A percentile compares a stretch with the other conserved stretches of the same genome.
These are phyloP conservation scores for Suillus hirtellus DNA, from an alignment of 768 basidiomycete species.

Conservation along the genomic window DNA sequence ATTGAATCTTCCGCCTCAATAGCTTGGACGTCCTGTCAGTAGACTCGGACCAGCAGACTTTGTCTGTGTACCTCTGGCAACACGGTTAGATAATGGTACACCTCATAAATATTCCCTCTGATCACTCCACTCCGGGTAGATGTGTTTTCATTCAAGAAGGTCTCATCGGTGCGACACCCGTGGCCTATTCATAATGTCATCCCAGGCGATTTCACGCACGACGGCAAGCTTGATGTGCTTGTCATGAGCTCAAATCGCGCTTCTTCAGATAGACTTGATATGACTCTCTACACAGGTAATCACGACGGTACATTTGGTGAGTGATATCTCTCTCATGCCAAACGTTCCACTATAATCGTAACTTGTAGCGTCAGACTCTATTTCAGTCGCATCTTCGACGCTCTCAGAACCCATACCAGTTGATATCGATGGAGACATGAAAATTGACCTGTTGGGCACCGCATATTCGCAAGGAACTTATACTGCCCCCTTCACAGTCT, in stretches of 20 bases:
- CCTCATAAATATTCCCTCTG: constrained; percentile 4
- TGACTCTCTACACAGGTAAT: constrained; percentile 70
- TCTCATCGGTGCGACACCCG: constrained; percentile 55
- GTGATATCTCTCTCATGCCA: constrained; percentile 17
- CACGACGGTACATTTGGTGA: constrained; percentile 66
- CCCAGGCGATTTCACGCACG: constrained; percentile 91
- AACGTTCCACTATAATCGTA: not conserved
- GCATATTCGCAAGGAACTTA: constrained; percentile 41
- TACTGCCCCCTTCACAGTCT: constrained; percentile 54
- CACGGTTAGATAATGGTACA: constrained; percentile 54
- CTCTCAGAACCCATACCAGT: constrained; percentile 81
- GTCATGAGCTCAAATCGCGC: constrained; percentile 69
- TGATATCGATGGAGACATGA: constrained; percentile 87
- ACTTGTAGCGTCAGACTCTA: constrained; percentile 33
- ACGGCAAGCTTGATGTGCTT: constrained; percentile 87
- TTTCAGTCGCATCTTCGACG: constrained; percentile 63
- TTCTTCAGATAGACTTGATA: constrained; percentile 51
- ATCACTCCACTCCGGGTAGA: constrained; percentile 40
- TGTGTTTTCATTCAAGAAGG: constrained; percentile 53
- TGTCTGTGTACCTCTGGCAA: constrained; percentile 82
- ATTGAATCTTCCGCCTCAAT: constrained; percentile 6
- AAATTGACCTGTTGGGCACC: constrained; percentile 82
- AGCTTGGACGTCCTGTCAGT: constrained; percentile 85
- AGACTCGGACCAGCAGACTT: constrained; percentile 68
- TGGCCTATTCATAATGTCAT: constrained; percentile 74